A percentile compares a stretch with the other conserved stretches of the same genome.
Conservation (phyloP, 306 rosid species). For the Boehmeria nivea region DNA sequence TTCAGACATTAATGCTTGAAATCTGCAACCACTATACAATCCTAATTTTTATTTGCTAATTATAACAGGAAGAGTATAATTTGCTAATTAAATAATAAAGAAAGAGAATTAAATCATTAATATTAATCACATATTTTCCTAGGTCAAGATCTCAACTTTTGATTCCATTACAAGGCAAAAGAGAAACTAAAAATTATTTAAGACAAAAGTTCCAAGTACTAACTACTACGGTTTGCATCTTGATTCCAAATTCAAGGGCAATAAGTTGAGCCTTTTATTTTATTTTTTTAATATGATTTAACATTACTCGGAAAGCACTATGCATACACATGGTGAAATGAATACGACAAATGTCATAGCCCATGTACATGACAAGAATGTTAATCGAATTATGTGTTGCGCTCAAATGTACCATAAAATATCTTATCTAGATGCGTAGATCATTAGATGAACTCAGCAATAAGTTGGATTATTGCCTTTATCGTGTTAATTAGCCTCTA, state of each 20-base stretch:
- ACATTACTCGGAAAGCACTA: conserved; percentile 9
- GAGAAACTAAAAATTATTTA: background rate
- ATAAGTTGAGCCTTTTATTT: background rate
- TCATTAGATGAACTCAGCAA: no score
- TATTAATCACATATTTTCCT: background rate
- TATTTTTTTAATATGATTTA: no score
- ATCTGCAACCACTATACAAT: conserved; percentile 8
- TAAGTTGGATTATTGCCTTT: no score
- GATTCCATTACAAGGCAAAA: conserved; percentile 12
- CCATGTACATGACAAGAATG: no score
- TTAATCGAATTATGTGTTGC: no score
- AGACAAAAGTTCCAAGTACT: background rate
- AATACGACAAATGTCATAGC: background rate
- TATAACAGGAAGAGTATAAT: no score
- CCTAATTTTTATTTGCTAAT: background rate
- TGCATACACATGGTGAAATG: background rate
- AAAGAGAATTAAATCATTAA: background rate
- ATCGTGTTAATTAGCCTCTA: no score
- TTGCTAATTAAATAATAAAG: background rate
- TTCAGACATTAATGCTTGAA: conserved; percentile 9
- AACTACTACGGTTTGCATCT: conserved; percentile 4
- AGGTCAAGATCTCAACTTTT: conserved; percentile 3
- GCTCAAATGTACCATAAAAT: no score
- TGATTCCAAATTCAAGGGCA: conserved; percentile 1
- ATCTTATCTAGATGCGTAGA: no score